Conservation (phyloP, 2,329 filamentous ascomycete species). For the Colletotrichum costaricense region DNA sequence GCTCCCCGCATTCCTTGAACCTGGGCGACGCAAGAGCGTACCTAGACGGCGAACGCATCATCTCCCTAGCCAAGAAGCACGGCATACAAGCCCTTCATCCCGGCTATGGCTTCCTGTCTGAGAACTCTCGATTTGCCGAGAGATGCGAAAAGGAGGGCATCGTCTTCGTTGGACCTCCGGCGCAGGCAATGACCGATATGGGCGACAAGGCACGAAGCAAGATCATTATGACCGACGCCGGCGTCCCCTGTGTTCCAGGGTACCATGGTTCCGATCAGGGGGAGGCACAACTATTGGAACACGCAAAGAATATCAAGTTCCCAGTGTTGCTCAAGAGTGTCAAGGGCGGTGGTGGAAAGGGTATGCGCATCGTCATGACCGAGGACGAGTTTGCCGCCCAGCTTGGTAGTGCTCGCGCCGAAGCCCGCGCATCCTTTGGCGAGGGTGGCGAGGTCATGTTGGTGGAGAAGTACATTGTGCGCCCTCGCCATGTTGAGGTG, state of each 20-base stretch:
- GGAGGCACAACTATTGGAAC: constrained; percentile 66
- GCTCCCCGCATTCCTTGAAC: constrained; percentile 85
- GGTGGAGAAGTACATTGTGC: constrained; percentile 84
- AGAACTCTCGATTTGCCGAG: constrained; percentile 91
- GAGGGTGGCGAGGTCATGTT: constrained; percentile 84
- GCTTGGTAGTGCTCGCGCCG: constrained; percentile 77
- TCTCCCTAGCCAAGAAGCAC: constrained; percentile 85
- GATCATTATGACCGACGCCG: constrained; percentile 95
- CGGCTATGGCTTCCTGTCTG: constrained; percentile 94
- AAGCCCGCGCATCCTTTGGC: constrained; percentile 84
- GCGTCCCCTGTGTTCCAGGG: constrained; percentile 94
- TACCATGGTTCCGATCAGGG: constrained; percentile 92
- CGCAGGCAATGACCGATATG: constrained; percentile 86
- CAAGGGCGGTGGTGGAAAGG: constrained; percentile 85
- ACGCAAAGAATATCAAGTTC: constrained; percentile 78
- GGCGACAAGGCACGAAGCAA: constrained; percentile 94
- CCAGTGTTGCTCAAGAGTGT: constrained; percentile 85
- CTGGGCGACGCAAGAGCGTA: constrained; percentile 88
- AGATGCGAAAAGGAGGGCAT: constrained; percentile 91
- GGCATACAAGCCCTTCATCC: constrained; percentile 94
- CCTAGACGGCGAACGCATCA: constrained; percentile 93
- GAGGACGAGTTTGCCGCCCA: constrained; percentile 77
- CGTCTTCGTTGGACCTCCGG: constrained; percentile 93
- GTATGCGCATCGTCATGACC: constrained; percentile 79
- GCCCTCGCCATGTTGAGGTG: constrained; percentile 87